Evolutionary conservation across 495 filamentous ascomycete species (phyloP).

Genomic region (Cryomyces antarcticus): DNA sequence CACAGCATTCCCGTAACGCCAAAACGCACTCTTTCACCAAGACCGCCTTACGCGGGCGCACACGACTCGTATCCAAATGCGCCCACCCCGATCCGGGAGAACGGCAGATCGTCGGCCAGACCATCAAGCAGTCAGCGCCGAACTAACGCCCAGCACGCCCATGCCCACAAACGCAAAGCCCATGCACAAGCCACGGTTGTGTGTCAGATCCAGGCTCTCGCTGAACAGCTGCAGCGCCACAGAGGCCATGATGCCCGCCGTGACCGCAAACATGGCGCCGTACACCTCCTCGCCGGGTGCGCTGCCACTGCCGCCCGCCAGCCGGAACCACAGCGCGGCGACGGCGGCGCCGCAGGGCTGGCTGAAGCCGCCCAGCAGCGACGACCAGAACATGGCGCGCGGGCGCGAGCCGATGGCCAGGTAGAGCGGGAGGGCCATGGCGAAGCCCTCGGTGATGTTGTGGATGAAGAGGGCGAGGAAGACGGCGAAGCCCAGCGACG

Average conservation of each 20-base stretch:
- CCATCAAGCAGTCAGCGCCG: slow-evolving; percentile 47
- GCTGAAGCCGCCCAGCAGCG: slow-evolving; percentile 61
- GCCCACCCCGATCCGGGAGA: too few relatives aligned
- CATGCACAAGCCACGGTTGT: slow-evolving; percentile 61
- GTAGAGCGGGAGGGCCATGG: slow-evolving; percentile 78
- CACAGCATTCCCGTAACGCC: too few relatives aligned
- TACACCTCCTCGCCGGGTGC: slow-evolving; percentile 45
- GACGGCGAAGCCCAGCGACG: slow-evolving; percentile 65
- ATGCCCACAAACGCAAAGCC: slow-evolving; percentile 78
- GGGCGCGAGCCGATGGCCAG: slow-evolving; percentile 58
- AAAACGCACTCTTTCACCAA: too few relatives aligned
- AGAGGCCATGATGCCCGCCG: slow-evolving; percentile 85
- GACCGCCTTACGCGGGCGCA: too few relatives aligned
- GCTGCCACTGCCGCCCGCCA: slow-evolving; percentile 23
- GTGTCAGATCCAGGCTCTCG: slow-evolving; percentile 63
- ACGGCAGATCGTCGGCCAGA: too few relatives aligned
- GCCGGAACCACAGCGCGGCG: slow-evolving; percentile 61
- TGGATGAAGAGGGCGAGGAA: slow-evolving; percentile 94
- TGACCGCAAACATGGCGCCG: slow-evolving; percentile 73
- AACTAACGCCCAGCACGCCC: slow-evolving; percentile 69
- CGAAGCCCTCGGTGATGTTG: slow-evolving; percentile 94
- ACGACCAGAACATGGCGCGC: slow-evolving; percentile 69
- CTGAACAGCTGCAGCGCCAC: slow-evolving; percentile 79
- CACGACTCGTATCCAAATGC: too few relatives aligned
- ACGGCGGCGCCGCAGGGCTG: slow-evolving; percentile 75